Evolutionary conservation across 306 rosid genomes (phyloP), one percentile per base, ranked within the genome.

Genomic region (Albizia julibrissin): DNA sequence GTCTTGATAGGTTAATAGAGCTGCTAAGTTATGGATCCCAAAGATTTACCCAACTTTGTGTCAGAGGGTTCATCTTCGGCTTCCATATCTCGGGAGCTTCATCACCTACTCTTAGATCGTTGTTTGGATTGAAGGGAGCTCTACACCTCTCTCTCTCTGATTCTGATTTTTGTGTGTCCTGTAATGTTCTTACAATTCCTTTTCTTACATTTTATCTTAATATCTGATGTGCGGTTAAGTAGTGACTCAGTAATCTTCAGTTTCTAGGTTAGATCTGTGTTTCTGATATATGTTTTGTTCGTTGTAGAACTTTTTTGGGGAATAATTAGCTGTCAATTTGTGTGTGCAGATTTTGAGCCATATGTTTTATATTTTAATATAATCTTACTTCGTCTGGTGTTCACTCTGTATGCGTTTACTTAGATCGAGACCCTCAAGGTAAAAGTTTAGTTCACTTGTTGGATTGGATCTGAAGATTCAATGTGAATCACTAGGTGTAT

Each of bases 41-140:
- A 77, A 90, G 90, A 59, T 81, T 92, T 95, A 93, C 87, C 90
- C 85, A 4, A 18, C 6, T 1, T 4, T 6, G 3, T 0, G 1
- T 26, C 37, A 1, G 37, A 84, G 69, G 89, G 92, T 90, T 89
- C 93, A 76, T 67, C 85, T 90, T 88, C 77, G 98, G 97, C 88
- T 90, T 95, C 89, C 98, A 93, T 95, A 91, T 56, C 89, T 76
- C 76, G 56, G 97, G 98, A 95, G 98, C 92, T 87, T 83, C 76
- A 84, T 91, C 76, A n/a, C 83, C 82, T 61, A 1, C 5, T 8
- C 89, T 83, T 18, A 47, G 70, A 91, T 87, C 95, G 83, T 93
- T 88, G 76, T 95, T 95, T 95, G 98, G 98, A 95, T 93, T 95
- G 98, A 95, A 95, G 98, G 98, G 98, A 95, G 98, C 98, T 95